These are phyloP conservation scores for Cubamyces lactineus DNA, from an alignment of 768 basidiomycete species.

Conservation along the genomic window DNA sequence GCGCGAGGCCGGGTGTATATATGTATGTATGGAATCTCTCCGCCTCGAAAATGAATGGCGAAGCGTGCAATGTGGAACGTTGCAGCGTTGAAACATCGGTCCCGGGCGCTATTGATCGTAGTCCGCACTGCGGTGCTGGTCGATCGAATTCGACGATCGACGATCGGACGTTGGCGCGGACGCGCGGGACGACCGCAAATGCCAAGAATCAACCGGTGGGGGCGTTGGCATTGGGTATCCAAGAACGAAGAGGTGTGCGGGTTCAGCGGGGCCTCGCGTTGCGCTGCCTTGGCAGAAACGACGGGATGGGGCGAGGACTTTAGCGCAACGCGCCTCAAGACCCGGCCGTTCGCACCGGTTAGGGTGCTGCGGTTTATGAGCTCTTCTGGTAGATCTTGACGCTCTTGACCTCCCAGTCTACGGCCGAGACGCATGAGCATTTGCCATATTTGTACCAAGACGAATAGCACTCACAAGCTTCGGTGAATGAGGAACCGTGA, in stretches of 20 bases:
- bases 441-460: neutral
- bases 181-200: neutral
- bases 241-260: neutral
- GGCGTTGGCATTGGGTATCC: conserved; percentile 7
- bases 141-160: conserved; percentile 9
- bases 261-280: neutral
- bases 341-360: neutral
- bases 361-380: conserved; percentile 13
- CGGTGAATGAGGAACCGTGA: conserved; percentile 66
- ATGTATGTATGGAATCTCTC: too few species aligned
- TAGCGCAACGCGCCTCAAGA: too few species aligned
- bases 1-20: too few species aligned
- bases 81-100: too few species aligned
- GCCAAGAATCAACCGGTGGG: neutral
- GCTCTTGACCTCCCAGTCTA: conserved; percentile 83
- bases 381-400: conserved; percentile 70
- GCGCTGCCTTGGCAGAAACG: neutral
- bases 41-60: too few species aligned
- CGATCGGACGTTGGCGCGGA: neutral
- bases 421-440: neutral
- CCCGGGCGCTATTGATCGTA: too few species aligned
- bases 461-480: conserved; percentile 66
- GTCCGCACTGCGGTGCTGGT: neutral
- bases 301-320: too few species aligned
- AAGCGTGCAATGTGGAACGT: too few species aligned